phyloP scores from a whole-genome alignment of 2,329 filamentous ascomycete species.

The Cladosporium sphaerospermum region DNA sequence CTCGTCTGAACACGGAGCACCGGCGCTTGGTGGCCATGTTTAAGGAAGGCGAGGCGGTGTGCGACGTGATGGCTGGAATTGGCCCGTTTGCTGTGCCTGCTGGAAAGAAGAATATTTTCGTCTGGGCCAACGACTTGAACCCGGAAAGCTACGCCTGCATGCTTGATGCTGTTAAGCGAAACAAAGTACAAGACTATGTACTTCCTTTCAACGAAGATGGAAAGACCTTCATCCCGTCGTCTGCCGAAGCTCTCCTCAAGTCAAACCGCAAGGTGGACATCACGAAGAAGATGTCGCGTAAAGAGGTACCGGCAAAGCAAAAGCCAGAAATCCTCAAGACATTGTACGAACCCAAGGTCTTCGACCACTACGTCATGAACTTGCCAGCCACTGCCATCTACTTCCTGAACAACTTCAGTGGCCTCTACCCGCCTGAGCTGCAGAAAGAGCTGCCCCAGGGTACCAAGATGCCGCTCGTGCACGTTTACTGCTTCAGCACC shows the following conservation, averaged over 20 bases:
- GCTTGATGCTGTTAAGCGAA: conserved; percentile 61
- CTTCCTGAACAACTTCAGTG: conserved; percentile 72
- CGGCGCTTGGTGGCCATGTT: conserved; percentile 71
- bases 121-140: conserved; percentile 96
- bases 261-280: conserved; percentile 47
- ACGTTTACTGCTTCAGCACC: conserved; percentile 89
- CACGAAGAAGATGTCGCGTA: conserved; percentile 30
- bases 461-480: conserved; percentile 66
- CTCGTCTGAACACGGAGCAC: conserved; percentile 82
- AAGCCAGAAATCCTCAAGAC: conserved; percentile 33
- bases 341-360: conserved; percentile 58
- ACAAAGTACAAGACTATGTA: conserved; percentile 73
- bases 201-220: conserved; percentile 77
- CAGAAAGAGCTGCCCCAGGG: conserved; percentile 19
- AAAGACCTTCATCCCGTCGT: conserved; percentile 67
- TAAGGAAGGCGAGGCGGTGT: conserved; percentile 77
- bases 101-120: conserved; percentile 82
- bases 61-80: conserved; percentile 95
- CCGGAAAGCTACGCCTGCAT: conserved; percentile 77
- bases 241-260: conserved; percentile 52
- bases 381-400: conserved; percentile 82
- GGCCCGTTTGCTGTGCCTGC: conserved; percentile 92
- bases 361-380: conserved; percentile 98
- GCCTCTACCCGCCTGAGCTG: conserved; percentile 57
- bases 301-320: conserved; percentile 16